phyloP scores from a whole-genome alignment of 2,329 filamentous ascomycete species.

The Aspergillus carbonarius region DNA sequence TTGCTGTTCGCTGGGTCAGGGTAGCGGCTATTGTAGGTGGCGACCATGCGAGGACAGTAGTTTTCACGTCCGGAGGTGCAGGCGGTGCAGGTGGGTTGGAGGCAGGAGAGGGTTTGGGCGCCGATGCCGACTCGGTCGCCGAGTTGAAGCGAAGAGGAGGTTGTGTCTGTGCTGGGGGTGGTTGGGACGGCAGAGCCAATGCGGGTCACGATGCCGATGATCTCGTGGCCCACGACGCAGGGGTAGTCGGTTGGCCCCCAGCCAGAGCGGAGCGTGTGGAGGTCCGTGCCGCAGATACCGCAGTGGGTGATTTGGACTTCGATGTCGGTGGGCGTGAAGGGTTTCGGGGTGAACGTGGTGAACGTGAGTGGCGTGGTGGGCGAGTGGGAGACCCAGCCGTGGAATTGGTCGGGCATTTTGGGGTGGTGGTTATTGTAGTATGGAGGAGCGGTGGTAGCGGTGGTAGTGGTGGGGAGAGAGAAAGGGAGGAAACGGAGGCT shows the following conservation, averaged over 20 bases:
- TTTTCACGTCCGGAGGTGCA: constrained; percentile 41
- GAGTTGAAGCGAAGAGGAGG: constrained; percentile 47
- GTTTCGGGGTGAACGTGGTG: constrained; percentile 41
- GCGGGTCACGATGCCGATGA: constrained; percentile 59
- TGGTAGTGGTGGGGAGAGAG: constrained; percentile 2
- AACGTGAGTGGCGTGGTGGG: constrained; percentile 33
- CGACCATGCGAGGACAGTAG: constrained; percentile 39
- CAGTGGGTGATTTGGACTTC: constrained; percentile 67
- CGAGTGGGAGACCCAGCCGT: constrained; percentile 42
- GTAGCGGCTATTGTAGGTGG: constrained; percentile 40
- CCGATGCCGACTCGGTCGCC: constrained; percentile 66
- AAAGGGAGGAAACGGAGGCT: neutral
- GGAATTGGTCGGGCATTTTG: constrained; percentile 28
- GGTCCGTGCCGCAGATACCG: constrained; percentile 64
- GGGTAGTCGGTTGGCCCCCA: constrained; percentile 44
- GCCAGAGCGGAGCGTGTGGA: constrained; percentile 59
- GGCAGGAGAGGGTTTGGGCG: constrained; percentile 59
- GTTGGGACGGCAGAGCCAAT: constrained; percentile 47
- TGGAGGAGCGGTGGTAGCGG: neutral
- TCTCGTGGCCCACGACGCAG: constrained; percentile 64
- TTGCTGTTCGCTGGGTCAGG: constrained; percentile 18
- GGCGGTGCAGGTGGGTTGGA: constrained; percentile 42
- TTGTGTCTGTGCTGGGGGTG: constrained; percentile 19
- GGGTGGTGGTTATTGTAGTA: neutral
- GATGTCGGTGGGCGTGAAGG: constrained; percentile 60